phyloP scores from a whole-genome alignment of 148 eudicot species.

The Beta vulgaris region DNA sequence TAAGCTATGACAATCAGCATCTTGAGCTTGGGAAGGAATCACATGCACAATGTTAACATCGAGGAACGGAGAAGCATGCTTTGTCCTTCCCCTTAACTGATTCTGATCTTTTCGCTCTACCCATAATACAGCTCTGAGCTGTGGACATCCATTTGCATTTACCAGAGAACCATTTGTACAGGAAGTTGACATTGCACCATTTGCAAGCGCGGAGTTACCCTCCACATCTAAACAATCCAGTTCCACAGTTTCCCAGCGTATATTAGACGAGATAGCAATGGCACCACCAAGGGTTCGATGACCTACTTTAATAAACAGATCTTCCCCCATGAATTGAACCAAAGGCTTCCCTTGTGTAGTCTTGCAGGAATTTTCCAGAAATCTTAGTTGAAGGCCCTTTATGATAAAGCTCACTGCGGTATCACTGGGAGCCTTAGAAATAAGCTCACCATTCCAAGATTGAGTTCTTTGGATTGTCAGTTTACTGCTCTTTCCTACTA shows the following conservation, averaged over 20 bases:
- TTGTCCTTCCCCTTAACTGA: constrained; percentile 30
- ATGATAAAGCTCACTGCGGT: constrained; percentile 72
- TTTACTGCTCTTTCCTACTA: constrained; percentile 44
- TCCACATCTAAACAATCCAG: constrained; percentile 71
- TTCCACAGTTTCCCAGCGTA: constrained; percentile 73
- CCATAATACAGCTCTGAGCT: constrained; percentile 87
- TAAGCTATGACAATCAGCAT: constrained; percentile 82
- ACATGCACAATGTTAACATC: constrained; percentile 63
- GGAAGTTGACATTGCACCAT: constrained; percentile 27
- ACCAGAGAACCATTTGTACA: constrained; percentile 31
- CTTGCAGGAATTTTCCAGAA: constrained; percentile 57
- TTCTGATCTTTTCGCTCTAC: constrained; percentile 51
- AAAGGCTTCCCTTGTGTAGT: constrained; percentile 56
- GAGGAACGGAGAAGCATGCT: constrained; percentile 60
- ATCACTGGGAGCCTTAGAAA: constrained; percentile 88
- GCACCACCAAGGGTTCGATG: constrained; percentile 96
- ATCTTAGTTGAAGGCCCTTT: constrained; percentile 60
- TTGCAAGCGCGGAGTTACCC: constrained; percentile 30
- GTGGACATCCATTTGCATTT: constrained; percentile 40
- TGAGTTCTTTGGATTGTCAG: constrained; percentile 38
- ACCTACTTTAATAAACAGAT: constrained; percentile 56
- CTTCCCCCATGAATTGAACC: constrained; percentile 78
- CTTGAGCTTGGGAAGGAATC: constrained; percentile 64
- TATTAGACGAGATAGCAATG: constrained; percentile 64
- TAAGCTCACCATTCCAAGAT: constrained; percentile 44